phyloP scores from a whole-genome alignment of 148 eudicot species.

The Cornus kousa region DNA sequence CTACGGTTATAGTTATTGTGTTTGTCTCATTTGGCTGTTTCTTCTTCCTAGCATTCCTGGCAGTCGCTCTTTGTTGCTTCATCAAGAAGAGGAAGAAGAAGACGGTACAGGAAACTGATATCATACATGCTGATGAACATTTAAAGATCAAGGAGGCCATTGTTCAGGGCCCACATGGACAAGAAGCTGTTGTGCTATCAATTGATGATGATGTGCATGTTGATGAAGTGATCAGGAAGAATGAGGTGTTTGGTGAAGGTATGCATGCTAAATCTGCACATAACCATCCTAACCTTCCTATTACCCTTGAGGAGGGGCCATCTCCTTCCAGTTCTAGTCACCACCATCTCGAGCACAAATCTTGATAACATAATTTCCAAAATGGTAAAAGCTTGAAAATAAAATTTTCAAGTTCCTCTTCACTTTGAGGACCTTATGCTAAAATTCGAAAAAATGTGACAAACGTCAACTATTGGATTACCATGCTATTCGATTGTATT shows the following conservation, averaged over 20 bases:
- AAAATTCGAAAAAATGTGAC: no score
- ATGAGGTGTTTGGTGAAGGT: constrained; percentile 28
- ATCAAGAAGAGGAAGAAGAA: constrained; percentile 54
- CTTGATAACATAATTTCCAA: not conserved
- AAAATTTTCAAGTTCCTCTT: not conserved
- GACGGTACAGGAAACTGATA: constrained; percentile 40
- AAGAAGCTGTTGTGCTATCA: constrained; percentile 37
- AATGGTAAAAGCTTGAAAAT: not conserved
- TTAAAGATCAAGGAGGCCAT: constrained; percentile 44
- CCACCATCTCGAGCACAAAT: constrained; percentile 20
- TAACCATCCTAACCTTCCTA: constrained; percentile 11
- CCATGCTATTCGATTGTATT: no score
- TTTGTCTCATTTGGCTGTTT: constrained; percentile 56
- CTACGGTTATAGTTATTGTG: constrained; percentile 42
- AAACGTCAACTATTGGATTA: no score
- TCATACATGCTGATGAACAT: constrained; percentile 40
- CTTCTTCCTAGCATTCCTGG: constrained; percentile 51
- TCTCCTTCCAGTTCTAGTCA: constrained; percentile 29
- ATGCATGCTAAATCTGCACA: constrained; percentile 24
- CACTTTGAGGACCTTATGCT: not conserved
- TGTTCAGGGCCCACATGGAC: constrained; percentile 66
- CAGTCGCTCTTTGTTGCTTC: constrained; percentile 52
- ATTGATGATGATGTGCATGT: constrained; percentile 63
- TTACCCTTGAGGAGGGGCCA: constrained; percentile 27
- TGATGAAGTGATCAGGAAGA: constrained; percentile 42